Percentiles rank a stretch among this genome's conserved stretches.
Evolutionary conservation across 257 asterid species (phyloP).

Genomic region (Linderniella brevidens): DNA sequence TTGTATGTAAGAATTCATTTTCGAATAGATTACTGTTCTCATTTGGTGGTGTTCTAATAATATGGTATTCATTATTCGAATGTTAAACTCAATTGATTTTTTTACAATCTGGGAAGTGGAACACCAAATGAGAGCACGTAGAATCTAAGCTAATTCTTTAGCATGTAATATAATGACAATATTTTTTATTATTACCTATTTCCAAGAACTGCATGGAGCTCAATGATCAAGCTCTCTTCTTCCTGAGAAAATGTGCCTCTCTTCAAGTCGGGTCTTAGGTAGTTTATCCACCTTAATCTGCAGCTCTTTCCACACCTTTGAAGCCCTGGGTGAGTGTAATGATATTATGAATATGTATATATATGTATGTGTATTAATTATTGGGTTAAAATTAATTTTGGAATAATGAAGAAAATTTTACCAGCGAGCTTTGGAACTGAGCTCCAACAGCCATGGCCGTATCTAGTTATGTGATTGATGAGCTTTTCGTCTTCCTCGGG

Average conservation of each 20-base stretch:
- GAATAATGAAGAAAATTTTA: constrained; percentile 2
- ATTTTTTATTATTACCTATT: constrained; percentile 35
- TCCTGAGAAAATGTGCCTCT: constrained; percentile 74
- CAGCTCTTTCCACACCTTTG: constrained; percentile 89
- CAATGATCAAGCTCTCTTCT: constrained; percentile 56
- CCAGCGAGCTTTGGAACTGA: constrained; percentile 88
- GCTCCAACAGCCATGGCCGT: constrained; percentile 91
- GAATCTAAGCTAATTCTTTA: too few species aligned
- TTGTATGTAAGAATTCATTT: background rate
- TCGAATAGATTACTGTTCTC: too few species aligned
- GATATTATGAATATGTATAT: too few species aligned
- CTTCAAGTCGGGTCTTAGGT: constrained; percentile 76
- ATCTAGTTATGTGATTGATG: constrained; percentile 42
- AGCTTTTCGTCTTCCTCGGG: constrained; percentile 94
- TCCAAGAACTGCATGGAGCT: constrained; percentile 70
- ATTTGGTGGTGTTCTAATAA: too few species aligned
- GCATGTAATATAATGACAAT: background rate
- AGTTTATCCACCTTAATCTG: constrained; percentile 75
- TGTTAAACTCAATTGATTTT: too few species aligned
- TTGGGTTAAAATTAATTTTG: background rate
- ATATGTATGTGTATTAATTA: too few species aligned
- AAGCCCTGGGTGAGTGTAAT: constrained; percentile 19
- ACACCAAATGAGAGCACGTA: too few species aligned
- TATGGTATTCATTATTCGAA: too few species aligned
- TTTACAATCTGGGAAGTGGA: too few species aligned